These are phyloP conservation scores for Gymnopus androsaceus DNA, from an alignment of 1,284 basidiomycete genomes.

Conservation along the genomic window DNA sequence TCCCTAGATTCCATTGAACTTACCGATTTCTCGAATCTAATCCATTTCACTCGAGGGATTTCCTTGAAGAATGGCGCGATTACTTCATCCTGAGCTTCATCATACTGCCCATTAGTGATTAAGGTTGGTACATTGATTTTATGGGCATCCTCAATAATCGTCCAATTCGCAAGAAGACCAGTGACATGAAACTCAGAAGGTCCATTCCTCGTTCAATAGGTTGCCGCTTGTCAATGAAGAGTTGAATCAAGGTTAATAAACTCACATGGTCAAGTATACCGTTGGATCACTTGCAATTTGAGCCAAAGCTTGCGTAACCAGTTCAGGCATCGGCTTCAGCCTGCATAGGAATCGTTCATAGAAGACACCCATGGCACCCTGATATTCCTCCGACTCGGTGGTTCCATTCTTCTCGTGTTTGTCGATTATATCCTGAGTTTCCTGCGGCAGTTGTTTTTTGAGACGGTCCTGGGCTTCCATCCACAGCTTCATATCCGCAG, in stretches of 20 bases:
- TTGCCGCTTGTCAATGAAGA: not conserved
- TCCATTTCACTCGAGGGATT: constrained; percentile 51
- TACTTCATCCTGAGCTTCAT: constrained; percentile 50
- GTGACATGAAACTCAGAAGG: constrained; percentile 12
- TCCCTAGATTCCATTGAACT: not conserved
- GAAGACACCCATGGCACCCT: constrained; percentile 19
- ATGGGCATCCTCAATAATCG: constrained; percentile 38
- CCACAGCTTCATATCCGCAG: constrained; percentile 42
- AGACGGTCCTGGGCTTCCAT: constrained; percentile 35
- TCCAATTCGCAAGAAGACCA: constrained; percentile 3
- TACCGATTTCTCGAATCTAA: constrained; percentile 39
- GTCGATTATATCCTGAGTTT: constrained; percentile 42
- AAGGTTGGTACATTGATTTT: constrained; percentile 50
- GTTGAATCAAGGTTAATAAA: not conserved
- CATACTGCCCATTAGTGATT: constrained; percentile 51
- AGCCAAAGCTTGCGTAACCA: not conserved
- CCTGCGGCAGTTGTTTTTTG: constrained; percentile 38
- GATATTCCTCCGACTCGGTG: constrained; percentile 46
- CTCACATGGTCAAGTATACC: constrained; percentile 11
- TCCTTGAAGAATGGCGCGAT: constrained; percentile 47
- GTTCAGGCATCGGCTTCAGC: constrained; percentile 4
- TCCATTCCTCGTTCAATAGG: constrained; percentile 5
- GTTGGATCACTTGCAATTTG: constrained; percentile 3
- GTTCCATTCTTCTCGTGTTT: constrained; percentile 52
- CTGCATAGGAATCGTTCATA: constrained; percentile 4